phyloP scores from a whole-genome alignment of 163 green algal genomes.

The Coccomyxa subellipsoidea region DNA sequence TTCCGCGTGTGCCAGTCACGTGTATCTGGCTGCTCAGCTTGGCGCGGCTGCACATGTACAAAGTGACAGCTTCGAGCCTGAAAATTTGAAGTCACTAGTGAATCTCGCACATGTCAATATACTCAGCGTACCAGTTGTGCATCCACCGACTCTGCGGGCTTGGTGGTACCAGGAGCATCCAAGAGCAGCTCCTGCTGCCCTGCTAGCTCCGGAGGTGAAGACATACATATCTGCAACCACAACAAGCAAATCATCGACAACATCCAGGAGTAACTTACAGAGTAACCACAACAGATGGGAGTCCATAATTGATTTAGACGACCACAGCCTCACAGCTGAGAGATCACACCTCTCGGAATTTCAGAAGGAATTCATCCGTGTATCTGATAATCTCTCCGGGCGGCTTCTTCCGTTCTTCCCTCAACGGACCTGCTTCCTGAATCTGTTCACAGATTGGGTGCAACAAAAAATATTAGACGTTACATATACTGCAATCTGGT shows the following conservation, averaged over 20 bases:
- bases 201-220: slow-evolving; percentile 1
- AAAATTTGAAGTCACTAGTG: slow-evolving; percentile 12
- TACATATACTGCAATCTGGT: too few relatives aligned
- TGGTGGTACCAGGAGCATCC: not conserved
- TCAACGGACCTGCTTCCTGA: slow-evolving; percentile 20
- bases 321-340: too few relatives aligned
- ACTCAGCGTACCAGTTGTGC: not conserved
- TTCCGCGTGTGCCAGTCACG: slow-evolving; percentile 19
- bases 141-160: not conserved
- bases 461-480: not conserved
- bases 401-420: slow-evolving; percentile 57
- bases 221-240: slow-evolving; percentile 5
- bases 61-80: slow-evolving; percentile 8
- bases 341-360: slow-evolving; percentile 69
- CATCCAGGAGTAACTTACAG: too few relatives aligned
- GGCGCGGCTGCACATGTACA: not conserved
- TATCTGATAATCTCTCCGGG: slow-evolving; percentile 71
- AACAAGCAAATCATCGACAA: not conserved
- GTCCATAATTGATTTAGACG: too few relatives aligned
- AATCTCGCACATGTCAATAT: too few relatives aligned
- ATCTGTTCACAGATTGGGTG: slow-evolving; percentile 4
- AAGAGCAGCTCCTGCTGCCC: slow-evolving; percentile 5
- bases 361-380: slow-evolving; percentile 71
- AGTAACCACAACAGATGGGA: too few relatives aligned
- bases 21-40: slow-evolving; percentile 12